Evolutionary conservation across 2,329 filamentous ascomycete species (phyloP).

Genomic region (Basipetospora chlamydospora): DNA sequence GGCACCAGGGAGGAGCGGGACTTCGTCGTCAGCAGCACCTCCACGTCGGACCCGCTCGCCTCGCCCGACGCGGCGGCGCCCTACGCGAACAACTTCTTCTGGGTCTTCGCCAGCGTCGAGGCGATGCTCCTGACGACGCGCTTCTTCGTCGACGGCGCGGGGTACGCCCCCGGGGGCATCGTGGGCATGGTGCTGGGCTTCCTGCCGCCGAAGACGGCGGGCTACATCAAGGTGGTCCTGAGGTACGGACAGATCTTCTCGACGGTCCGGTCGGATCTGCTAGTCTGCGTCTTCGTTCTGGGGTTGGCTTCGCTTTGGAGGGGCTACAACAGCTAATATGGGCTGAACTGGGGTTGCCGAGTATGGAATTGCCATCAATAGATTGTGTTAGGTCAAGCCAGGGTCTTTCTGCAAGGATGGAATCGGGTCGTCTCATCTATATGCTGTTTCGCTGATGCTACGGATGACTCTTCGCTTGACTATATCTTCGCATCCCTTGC

Average conservation of each 20-base stretch:
- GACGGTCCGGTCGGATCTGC: slow-evolving; percentile 57
- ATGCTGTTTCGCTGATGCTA: too few species aligned
- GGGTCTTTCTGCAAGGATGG: too few species aligned
- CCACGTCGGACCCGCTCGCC: slow-evolving; percentile 18
- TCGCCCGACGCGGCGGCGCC: slow-evolving; percentile 16
- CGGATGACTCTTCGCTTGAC: too few species aligned
- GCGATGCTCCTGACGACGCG: slow-evolving; percentile 55
- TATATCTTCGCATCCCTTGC: too few species aligned
- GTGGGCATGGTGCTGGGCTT: slow-evolving; percentile 49
- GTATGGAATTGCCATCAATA: too few species aligned
- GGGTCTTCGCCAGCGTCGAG: slow-evolving; percentile 67
- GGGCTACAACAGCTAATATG: too few species aligned
- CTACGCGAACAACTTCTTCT: slow-evolving; percentile 47
- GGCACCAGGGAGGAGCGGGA: slow-evolving; percentile 50
- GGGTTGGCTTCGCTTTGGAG: slow-evolving; percentile 25
- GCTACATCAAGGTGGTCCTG: slow-evolving; percentile 45
- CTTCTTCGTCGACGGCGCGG: slow-evolving; percentile 38
- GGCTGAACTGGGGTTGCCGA: too few species aligned
- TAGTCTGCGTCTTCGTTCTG: slow-evolving; percentile 63
- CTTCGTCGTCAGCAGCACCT: too few species aligned
- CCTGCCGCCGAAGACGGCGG: slow-evolving; percentile 48
- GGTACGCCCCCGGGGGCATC: slow-evolving; percentile 37
- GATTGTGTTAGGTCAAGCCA: too few species aligned
- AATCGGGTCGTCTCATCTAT: too few species aligned
- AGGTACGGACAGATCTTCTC: slow-evolving; percentile 58